These are phyloP conservation scores for Dipteronia dyeriana DNA, from an alignment of 345 rosid genomes.

Conservation along the genomic window DNA sequence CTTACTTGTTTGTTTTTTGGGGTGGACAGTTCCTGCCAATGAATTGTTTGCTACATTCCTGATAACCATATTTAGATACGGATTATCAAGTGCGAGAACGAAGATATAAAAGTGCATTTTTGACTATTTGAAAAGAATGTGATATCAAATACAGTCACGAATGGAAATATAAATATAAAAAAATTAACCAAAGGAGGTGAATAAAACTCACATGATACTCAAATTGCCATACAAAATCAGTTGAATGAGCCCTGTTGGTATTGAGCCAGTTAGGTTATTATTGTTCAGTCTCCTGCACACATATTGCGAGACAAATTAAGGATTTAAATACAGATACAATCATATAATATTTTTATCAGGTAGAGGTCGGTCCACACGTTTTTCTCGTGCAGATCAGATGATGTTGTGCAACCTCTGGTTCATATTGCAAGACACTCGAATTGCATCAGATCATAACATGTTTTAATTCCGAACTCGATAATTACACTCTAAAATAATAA, in stretches of 20 bases:
- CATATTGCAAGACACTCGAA: too few species aligned
- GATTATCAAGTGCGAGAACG: not conserved
- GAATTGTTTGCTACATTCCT: constrained; percentile 49
- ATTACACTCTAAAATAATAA: not conserved
- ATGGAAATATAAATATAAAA: not conserved
- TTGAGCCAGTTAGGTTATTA: constrained; percentile 41
- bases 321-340: not conserved
- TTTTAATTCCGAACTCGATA: not conserved
- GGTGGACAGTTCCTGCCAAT: constrained; percentile 33
- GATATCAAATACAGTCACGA: not conserved
- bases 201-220: constrained; percentile 37
- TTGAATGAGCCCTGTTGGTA: constrained; percentile 30
- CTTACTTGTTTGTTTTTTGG: constrained; percentile 33
- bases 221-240: constrained; percentile 37
- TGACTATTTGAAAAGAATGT: not conserved
- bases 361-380: too few species aligned
- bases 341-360: too few species aligned
- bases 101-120: not conserved
- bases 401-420: too few species aligned
- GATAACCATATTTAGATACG: constrained; percentile 10
- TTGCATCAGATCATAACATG: too few species aligned
- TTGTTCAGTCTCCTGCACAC: constrained; percentile 43
- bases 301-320: not conserved
- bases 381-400: not conserved
- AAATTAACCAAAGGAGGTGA: not conserved